Base-by-base conservation (phyloP, 225 moss, liverwort and hornwort genomes). In the Sphagnum tenellum region DNA sequence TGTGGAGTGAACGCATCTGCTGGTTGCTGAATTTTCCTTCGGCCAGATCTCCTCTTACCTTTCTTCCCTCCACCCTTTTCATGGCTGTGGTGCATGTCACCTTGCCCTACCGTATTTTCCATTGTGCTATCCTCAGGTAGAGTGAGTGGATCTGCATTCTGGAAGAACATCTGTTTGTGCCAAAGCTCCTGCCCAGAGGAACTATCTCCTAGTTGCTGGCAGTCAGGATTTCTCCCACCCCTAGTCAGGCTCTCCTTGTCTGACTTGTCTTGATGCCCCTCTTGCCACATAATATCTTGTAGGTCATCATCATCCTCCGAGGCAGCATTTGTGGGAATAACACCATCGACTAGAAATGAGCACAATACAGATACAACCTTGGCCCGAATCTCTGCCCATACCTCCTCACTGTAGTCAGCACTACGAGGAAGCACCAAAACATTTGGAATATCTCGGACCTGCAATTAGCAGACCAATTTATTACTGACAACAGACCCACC, bases 381-480 rank as follows among this genome's bases (percentile, higher is more conserved):
- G 3, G 76, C 82, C 59, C 94, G 84, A 49, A 95, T 86, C 68
- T 95, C 94, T 62, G 88, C 75, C 94, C 94, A 95, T 14, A 92
- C 94, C 71, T 92, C 94, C 75, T 95, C 94, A 64, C 94, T 95
- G 71, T 89, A 92, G 72, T 95, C 92, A 13, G 92, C 94, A 76
- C 94, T 95, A 64, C 84, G 85, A 47, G 94, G 92, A 46, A 86
- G 69, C 65, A 95, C 82, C 8, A 95, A 62, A 60, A 92, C 92
- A 45, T 92, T 95, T 48, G 89, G 89, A 91, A 95, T 91, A 80
- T 95, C 94, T 66, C 88, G 71, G 59, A 95, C 87, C 91, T 94
- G 82, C 44, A 56, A 55, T 29, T 29, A 29, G 29, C 29, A 29
- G 29, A 29, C 29, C 29, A 29, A 29, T 29, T 29, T 29, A 29